phyloP scores from a whole-genome alignment of 108 stramenopile genomes.

The Nitzschia sp. region DNA sequence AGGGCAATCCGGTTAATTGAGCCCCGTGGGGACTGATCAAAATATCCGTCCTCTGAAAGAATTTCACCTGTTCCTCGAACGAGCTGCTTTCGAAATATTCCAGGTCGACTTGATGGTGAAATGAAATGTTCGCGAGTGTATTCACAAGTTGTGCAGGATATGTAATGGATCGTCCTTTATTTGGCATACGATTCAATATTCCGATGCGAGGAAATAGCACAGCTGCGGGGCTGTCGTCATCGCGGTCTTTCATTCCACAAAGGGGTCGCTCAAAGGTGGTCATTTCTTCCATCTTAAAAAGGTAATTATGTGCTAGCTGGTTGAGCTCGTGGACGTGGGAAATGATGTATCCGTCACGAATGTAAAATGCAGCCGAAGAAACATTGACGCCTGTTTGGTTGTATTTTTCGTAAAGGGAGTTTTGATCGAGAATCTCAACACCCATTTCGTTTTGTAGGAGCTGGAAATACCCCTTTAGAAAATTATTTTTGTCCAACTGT shows the following conservation, averaged over 20 bases:
- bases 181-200: slow-evolving; percentile 29
- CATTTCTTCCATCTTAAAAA: too few relatives aligned
- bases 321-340: slow-evolving; percentile 24
- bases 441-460: slow-evolving; percentile 9
- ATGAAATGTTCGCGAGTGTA: background rate
- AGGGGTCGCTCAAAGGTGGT: too few relatives aligned
- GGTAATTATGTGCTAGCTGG: background rate
- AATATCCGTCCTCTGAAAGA: slow-evolving; percentile 32
- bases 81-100: slow-evolving; percentile 34
- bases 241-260: too few relatives aligned
- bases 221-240: background rate
- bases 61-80: slow-evolving; percentile 33
- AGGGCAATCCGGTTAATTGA: slow-evolving; percentile 43
- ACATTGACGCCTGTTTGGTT: too few relatives aligned
- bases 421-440: background rate
- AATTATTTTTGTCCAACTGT: slow-evolving; percentile 18
- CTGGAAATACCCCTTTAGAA: slow-evolving; percentile 27
- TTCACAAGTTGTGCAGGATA: slow-evolving; percentile 19
- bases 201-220: slow-evolving; percentile 26
- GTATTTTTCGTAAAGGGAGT: background rate
- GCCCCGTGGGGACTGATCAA: slow-evolving; percentile 49
- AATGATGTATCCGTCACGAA: slow-evolving; percentile 19
- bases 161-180: slow-evolving; percentile 18
- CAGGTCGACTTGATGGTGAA: background rate
- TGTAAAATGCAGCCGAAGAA: background rate